phyloP scores from a whole-genome alignment of 345 rosid genomes.

The Bruguiera parviflora region DNA sequence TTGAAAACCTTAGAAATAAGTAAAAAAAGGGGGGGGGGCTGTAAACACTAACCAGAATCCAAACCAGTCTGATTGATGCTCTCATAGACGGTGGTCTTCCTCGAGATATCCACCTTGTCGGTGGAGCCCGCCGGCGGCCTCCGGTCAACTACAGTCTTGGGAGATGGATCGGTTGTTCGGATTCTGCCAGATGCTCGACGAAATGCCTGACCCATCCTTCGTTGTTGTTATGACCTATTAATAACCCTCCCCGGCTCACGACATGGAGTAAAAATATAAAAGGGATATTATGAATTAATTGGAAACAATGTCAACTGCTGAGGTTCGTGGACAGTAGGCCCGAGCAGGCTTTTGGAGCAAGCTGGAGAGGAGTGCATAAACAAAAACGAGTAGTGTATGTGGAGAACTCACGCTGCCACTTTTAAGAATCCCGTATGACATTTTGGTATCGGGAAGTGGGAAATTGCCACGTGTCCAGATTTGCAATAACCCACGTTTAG shows the following conservation, averaged over 20 bases:
- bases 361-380: neutral
- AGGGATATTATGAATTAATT: neutral
- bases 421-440: too few relatives aligned
- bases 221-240: neutral
- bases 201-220: slow-evolving; percentile 88
- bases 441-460: neutral
- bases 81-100: slow-evolving; percentile 3
- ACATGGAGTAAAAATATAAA: neutral
- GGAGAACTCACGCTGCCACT: neutral
- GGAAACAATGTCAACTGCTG: neutral
- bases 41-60: slow-evolving; percentile 23
- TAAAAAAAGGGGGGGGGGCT: neutral
- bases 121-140: slow-evolving; percentile 31
- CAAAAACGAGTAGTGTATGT: neutral
- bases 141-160: slow-evolving; percentile 35
- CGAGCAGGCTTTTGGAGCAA: neutral
- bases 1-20: neutral
- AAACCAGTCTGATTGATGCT: slow-evolving; percentile 11
- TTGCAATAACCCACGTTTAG: neutral
- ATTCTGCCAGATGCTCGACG: slow-evolving; percentile 93
- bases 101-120: slow-evolving; percentile 28
- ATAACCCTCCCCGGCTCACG: neutral
- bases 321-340: neutral
- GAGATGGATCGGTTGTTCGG: slow-evolving; percentile 39
- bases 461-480: neutral